Evolutionary conservation across 2,329 filamentous ascomycete species (phyloP), one percentile per base, ranked within the genome.

Genomic region (Beauveria pseudobassiana): DNA sequence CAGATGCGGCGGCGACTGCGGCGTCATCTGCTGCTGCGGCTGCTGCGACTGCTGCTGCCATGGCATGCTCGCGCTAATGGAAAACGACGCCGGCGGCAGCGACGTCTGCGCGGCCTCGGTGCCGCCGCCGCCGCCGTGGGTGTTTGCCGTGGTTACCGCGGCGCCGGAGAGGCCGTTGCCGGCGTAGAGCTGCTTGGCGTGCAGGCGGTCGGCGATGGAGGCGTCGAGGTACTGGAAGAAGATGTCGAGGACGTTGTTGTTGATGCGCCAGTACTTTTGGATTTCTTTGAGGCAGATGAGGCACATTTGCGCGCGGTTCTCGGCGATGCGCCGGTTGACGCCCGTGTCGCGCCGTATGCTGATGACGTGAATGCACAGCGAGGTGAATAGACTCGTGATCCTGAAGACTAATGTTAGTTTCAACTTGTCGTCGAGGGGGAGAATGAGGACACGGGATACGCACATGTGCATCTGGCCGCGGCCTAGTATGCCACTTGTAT

Each of bases 211-310:
- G 7, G 72, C 72, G 34, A 75, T 75, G 3, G 74, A 74, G 14
- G 71, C 70, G 59, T 76, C 74, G 6, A 75, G 70, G 3, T 75
- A 75, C 26, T 72, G 73, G 0, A 76, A 65, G 30, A 76, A 76
- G 6, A 76, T 63, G 26, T 76, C 73, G 6, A 76, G 68, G 0
- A 75, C 67, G 40, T 73, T 74, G 64, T 74, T 75, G 67, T 76
- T 76, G 63, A 75, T 74, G 20, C 71, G 67, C 74, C 73, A 76
- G 64, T 75, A 75, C n/a, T 74, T 74, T 28, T 75, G 72, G 0
- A 76, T 69, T 63, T 75, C 74, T 46, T 75, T 71, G 1, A 76
- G 67, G 4, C 73, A 73, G 3, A 76, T 65, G 2, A 75, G 71
- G 43, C 73, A 76, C 63, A 74, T 71, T 40, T 75, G 73, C 1